A percentile compares a stretch with the other conserved stretches of the same genome.
These are phyloP conservation scores for Takakia lepidozioides DNA, from an alignment of 225 moss, liverwort and hornwort genomes.

Conservation along the genomic window DNA sequence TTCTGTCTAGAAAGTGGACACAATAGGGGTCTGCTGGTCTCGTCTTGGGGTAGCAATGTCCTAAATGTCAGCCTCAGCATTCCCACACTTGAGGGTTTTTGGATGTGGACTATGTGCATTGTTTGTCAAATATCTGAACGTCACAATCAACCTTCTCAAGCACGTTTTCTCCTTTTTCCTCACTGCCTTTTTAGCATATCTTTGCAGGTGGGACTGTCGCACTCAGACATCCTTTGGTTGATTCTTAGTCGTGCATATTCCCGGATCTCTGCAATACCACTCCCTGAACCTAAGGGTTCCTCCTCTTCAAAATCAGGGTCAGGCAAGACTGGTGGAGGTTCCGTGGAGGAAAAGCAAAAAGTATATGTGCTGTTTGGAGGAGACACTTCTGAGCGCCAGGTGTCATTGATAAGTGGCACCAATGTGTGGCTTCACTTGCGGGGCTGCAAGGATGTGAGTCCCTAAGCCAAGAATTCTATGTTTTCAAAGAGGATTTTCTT, in stretches of 20 bases:
- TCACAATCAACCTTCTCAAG: no score
- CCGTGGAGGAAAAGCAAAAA: conserved; percentile 56
- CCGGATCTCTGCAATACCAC: conserved; percentile 38
- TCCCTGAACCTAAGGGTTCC: conserved; percentile 26
- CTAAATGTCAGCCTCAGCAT: no score
- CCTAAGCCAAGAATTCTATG: no score
- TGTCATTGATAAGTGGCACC: conserved; percentile 94
- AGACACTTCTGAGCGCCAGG: conserved; percentile 93
- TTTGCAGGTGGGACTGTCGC: conserved; percentile 72
- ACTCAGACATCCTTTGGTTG: conserved; percentile 63
- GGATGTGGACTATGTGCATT: no score
- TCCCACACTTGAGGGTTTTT: no score
- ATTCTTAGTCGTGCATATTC: conserved; percentile 64
- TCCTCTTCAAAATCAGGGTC: conserved; percentile 11
- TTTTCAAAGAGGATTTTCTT: no score
- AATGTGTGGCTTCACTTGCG: conserved; percentile 96
- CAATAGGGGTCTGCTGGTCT: no score
- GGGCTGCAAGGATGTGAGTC: conserved; percentile 58
- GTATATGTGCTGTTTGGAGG: conserved; percentile 87
- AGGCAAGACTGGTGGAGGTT: conserved; percentile 3
- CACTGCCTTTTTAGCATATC: not conserved
- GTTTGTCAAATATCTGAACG: no score
- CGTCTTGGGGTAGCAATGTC: no score
- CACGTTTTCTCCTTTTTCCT: no score
- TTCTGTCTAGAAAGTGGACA: no score